Conservation (phyloP, 2,329 filamentous ascomycete genomes). For the Thermothelomyces thermophilus region DNA sequence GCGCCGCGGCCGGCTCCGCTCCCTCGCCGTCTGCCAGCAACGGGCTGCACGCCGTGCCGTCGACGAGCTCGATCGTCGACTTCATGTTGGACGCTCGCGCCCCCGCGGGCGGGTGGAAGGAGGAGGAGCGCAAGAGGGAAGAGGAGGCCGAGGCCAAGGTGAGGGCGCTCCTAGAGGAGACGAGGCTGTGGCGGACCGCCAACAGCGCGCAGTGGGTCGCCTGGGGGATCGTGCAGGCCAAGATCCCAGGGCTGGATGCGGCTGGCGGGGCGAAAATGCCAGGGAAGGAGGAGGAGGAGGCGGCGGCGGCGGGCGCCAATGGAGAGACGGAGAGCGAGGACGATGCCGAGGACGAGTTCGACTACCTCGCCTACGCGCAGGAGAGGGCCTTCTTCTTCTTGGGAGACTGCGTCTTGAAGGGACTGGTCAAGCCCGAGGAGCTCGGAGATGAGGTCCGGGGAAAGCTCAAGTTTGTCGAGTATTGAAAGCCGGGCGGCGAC, state of each 20-base stretch:
- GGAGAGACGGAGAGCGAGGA: constrained; percentile 35
- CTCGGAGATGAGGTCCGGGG: constrained; percentile 60
- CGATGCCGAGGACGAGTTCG: constrained; percentile 66
- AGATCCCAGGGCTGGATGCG: constrained; percentile 59
- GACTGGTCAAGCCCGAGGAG: constrained; percentile 67
- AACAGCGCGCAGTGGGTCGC: constrained; percentile 89
- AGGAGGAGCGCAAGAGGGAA: constrained; percentile 57
- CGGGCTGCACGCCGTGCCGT: constrained; percentile 26
- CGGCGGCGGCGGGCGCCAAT: not conserved
- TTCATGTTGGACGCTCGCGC: constrained; percentile 79
- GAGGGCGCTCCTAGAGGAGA: constrained; percentile 66
- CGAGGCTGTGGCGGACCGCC: constrained; percentile 76
- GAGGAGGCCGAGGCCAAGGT: constrained; percentile 62
- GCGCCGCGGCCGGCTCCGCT: constrained; percentile 34
- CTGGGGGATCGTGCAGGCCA: constrained; percentile 95
- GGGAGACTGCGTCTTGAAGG: constrained; percentile 77
- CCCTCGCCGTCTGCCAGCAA: constrained; percentile 30
- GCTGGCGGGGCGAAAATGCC: constrained; percentile 32
- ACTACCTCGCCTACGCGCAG: constrained; percentile 88
- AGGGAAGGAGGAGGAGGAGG: not conserved
- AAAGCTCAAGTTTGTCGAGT: constrained; percentile 64
- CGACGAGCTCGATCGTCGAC: constrained; percentile 50
- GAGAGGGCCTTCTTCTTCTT: constrained; percentile 90
- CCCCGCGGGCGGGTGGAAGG: constrained; percentile 49
- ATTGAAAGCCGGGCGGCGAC: constrained; percentile 25